A percentile compares a stretch with the other conserved stretches of the same genome.
Evolutionary conservation across 805 yeast genomes (phyloP).

Genomic region (Lachancea mirantina): DNA sequence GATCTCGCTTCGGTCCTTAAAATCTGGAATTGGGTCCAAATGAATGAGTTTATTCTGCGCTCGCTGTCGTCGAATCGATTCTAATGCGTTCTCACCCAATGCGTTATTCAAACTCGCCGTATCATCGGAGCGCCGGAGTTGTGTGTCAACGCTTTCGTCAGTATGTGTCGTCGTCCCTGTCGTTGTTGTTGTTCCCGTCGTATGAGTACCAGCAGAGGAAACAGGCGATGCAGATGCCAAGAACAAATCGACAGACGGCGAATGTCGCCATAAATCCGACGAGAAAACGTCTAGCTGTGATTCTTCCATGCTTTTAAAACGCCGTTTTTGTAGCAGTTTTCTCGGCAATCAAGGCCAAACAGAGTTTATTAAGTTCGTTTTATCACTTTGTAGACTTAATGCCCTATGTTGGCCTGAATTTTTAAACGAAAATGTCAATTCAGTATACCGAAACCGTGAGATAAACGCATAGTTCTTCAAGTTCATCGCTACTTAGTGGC

Average conservation of each 20-base stretch:
- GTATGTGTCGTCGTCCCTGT: slow-evolving; percentile 5
- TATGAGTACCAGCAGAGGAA: slow-evolving; percentile 6
- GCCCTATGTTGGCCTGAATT: too few relatives aligned
- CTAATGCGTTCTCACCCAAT: slow-evolving; percentile 16
- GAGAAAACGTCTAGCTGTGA: slow-evolving; percentile 9
- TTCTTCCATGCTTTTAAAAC: slow-evolving; percentile 5
- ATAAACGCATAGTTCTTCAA: too few relatives aligned
- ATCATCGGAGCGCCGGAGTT: slow-evolving; percentile 4
- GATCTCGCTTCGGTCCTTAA: slow-evolving; percentile 41
- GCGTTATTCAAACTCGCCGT: slow-evolving; percentile 10
- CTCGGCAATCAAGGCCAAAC: too few relatives aligned
- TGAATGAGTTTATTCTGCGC: slow-evolving; percentile 32
- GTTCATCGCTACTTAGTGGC: too few relatives aligned
- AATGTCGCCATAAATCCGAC: slow-evolving; percentile 4
- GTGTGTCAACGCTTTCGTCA: slow-evolving; percentile 1
- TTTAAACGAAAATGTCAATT: too few relatives aligned
- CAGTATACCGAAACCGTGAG: too few relatives aligned
- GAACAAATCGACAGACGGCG: slow-evolving; percentile 9
- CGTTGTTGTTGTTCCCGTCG: slow-evolving; percentile 5
- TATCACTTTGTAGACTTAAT: too few relatives aligned
- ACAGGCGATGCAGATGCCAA: slow-evolving; percentile 6
- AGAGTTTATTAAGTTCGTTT: too few relatives aligned
- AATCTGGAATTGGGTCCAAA: slow-evolving; percentile 33
- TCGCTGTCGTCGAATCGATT: slow-evolving; percentile 15
- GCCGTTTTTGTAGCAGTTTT: too few relatives aligned